Evolutionary conservation across 306 rosid species (phyloP).

Genomic region (Quercus robur): DNA sequence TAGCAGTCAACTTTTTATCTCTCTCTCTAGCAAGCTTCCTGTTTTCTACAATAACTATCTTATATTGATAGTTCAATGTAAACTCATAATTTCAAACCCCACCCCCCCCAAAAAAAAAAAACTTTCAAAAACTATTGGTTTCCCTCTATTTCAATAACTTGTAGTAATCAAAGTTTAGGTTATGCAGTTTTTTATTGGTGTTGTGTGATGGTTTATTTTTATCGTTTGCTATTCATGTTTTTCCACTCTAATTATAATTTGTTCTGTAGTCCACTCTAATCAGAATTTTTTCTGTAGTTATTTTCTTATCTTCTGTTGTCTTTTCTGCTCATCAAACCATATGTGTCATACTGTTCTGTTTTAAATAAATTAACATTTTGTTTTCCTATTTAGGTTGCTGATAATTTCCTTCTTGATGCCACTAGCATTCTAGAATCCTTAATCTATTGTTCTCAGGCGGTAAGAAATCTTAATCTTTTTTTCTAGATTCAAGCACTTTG

Average conservation of each 20-base stretch:
- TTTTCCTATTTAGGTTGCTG: slow-evolving; percentile 72
- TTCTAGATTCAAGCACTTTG: too few relatives aligned
- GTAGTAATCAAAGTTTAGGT: too few relatives aligned
- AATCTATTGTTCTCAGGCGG: slow-evolving; percentile 96
- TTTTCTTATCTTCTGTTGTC: background rate
- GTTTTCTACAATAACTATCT: background rate
- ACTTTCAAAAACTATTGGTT: too few relatives aligned
- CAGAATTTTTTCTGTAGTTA: background rate
- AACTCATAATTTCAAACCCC: too few relatives aligned
- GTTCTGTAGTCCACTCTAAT: background rate
- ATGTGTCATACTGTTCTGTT: slow-evolving; percentile 3
- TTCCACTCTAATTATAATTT: background rate
- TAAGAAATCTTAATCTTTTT: slow-evolving; percentile 32
- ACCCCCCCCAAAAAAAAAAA: too few relatives aligned
- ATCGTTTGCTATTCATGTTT: background rate
- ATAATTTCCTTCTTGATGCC: slow-evolving; percentile 92
- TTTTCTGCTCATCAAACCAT: background rate
- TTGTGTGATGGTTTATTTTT: background rate
- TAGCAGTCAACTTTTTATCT: background rate
- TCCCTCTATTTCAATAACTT: background rate
- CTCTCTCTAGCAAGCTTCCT: background rate
- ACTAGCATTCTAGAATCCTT: slow-evolving; percentile 90
- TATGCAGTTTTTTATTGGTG: too few relatives aligned
- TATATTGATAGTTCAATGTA: too few relatives aligned
- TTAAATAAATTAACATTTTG: slow-evolving; percentile 4